These are phyloP conservation scores for Sporodiniella umbellata DNA, from an alignment of 371 early-diverging fungal species.

Conservation along the genomic window DNA sequence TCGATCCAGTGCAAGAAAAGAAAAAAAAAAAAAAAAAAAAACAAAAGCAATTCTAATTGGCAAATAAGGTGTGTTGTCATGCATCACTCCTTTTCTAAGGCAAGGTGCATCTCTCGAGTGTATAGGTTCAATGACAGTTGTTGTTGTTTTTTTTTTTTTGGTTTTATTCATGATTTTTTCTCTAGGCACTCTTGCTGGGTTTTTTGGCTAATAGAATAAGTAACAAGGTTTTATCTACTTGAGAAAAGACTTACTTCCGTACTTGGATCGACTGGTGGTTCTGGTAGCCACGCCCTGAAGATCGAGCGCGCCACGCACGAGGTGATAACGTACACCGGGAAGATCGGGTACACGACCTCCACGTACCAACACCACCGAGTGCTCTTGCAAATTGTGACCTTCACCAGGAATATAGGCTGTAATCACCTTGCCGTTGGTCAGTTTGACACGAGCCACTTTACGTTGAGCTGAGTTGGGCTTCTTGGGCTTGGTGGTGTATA, in stretches of 20 bases:
- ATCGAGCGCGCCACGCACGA: conserved; percentile 93
- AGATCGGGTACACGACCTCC: conserved; percentile 95
- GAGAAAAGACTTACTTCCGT: conserved; percentile 80
- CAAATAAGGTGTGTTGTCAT: too few relatives aligned
- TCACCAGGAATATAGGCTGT: conserved; percentile 97
- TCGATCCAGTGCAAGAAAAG: too few relatives aligned
- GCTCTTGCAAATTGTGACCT: conserved; percentile 97
- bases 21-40: too few relatives aligned
- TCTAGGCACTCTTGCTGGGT: conserved; percentile 43
- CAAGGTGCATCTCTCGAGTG: too few relatives aligned
- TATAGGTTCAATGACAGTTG: too few relatives aligned
- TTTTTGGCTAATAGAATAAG: conserved; percentile 34
- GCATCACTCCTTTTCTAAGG: too few relatives aligned
- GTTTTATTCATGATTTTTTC: too few relatives aligned
- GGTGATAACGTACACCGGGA: conserved; percentile 96
- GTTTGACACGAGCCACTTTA: conserved; percentile 81
- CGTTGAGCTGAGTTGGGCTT: conserved; percentile 93
- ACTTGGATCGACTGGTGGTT: conserved; percentile 85
- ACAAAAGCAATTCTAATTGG: too few relatives aligned
- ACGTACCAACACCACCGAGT: conserved; percentile 92
- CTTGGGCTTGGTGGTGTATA: conserved; percentile 91
- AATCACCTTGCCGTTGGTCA: conserved; percentile 85
- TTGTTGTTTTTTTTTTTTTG: too few relatives aligned
- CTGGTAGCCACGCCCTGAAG: conserved; percentile 91
- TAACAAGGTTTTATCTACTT: background rate